These are phyloP conservation scores for Lathyrus tuberosus DNA, from an alignment of 306 rosid genomes.

Conservation along the genomic window DNA sequence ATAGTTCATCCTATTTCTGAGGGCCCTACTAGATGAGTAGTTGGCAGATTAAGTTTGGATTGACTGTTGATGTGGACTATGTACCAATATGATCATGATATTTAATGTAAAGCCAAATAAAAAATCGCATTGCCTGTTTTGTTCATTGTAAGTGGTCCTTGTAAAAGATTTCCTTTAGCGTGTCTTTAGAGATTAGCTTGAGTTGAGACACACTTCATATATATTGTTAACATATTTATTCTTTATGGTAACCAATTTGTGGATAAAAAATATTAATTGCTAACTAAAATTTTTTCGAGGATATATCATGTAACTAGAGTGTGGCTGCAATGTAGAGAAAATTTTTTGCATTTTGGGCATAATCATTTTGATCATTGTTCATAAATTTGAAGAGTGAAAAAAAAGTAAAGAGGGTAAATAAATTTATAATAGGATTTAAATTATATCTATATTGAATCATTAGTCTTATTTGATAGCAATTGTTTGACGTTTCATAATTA, in stretches of 20 bases:
- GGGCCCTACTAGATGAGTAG: conserved; percentile 18
- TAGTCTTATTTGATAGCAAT: background rate
- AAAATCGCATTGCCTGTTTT: conserved; percentile 16
- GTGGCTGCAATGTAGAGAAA: background rate
- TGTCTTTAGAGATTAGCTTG: conserved; percentile 2
- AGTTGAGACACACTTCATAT: conserved; percentile 9
- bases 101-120: conserved; percentile 1
- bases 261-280: background rate
- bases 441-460: conserved; percentile 3
- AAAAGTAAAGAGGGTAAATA: background rate
- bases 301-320: conserved; percentile 23
- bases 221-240: background rate
- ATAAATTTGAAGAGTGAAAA: background rate
- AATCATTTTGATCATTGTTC: conserved; percentile 7
- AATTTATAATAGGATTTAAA: conserved; percentile 5
- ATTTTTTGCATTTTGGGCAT: conserved; percentile 28
- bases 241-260: background rate
- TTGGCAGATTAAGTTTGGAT: conserved; percentile 26
- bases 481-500: background rate
- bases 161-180: conserved; percentile 17
- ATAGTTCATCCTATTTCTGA: conserved; percentile 28
- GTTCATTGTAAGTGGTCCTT: background rate
- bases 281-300: conserved; percentile 6
- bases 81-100: conserved; percentile 28
- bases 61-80: conserved; percentile 17